Evolutionary conservation across 2,329 filamentous ascomycete genomes (phyloP), one percentile per base, ranked within the genome.

Genomic region (Madurella fahalii): DNA sequence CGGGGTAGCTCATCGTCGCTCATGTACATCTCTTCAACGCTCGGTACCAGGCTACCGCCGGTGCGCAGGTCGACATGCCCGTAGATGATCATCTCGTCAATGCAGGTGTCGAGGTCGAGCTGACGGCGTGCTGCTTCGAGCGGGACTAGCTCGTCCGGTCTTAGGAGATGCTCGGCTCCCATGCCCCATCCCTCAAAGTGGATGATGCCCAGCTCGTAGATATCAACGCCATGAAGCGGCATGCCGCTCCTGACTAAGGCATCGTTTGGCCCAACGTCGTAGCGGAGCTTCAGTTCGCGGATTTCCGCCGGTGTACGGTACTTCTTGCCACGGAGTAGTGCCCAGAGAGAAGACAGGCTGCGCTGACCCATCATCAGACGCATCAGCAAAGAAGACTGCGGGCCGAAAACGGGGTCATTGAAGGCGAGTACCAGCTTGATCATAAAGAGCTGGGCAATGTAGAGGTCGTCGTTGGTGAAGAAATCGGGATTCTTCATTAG

Each of bases 341-440:
- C 71, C 74, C 79, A 85, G 4, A 89, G 72, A n/a, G 75, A 69
- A 7, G 72, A 76, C 16, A 87, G 69, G 9, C 67, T 74, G 20
- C 74, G 75, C 62, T 87, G 83, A 13, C 80, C 82, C 41, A 89
- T 68, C 53, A 89, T 72, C 30, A 87, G 69, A 32, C 81, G 73
- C 40, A 81, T 71, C 48, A 87, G 70, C 31, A 73, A 73, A 42
- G 74, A 74, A 2, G 73, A 71, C 47, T 76, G 75, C 15, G 77
- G 75, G 0, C 79, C 81, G 47, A 76, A 76, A 20, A 82, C 66
- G 0, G 87, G 86, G 59, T 89, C 79, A 54, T 80, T 82, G 68
- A 90, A 84, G 51, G 77, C 76, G 80, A 91, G 83, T 64, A 83
- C 78, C 15, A 94, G 77, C 71, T 93, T 92, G 58, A 89, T 65